Conservation (phyloP, 2,329 filamentous ascomycete genomes). For the Trichophyton equinum region DNA sequence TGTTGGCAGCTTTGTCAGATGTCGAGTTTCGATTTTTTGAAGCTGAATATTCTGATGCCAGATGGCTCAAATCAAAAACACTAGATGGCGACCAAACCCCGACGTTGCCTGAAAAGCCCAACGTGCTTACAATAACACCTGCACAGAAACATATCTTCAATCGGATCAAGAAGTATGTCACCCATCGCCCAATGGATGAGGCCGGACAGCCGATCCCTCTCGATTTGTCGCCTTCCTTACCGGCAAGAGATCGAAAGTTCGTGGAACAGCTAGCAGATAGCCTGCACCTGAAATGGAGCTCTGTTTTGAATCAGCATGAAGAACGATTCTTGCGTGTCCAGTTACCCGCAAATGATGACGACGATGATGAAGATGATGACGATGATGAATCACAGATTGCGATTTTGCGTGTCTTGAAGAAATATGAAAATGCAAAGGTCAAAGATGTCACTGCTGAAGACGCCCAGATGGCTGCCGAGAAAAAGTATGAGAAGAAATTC, state of each 20-base stretch:
- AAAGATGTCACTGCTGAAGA: constrained; percentile 69
- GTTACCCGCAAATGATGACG: constrained; percentile 40
- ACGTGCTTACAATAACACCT: constrained; percentile 61
- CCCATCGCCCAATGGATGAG: constrained; percentile 48
- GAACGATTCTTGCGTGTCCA: constrained; percentile 54
- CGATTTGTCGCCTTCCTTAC: constrained; percentile 59
- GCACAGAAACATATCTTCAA: constrained; percentile 72
- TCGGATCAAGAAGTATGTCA: constrained; percentile 69
- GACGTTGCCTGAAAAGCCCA: constrained; percentile 43
- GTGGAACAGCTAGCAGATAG: constrained; percentile 71
- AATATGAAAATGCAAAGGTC: constrained; percentile 81
- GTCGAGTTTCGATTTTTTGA: constrained; percentile 92
- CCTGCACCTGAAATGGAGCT: constrained; percentile 54
- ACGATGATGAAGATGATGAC: constrained; percentile 56
- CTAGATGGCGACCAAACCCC: constrained; percentile 55
- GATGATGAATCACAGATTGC: constrained; percentile 76
- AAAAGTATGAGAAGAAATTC: constrained; percentile 84
- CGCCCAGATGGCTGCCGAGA: constrained; percentile 63
- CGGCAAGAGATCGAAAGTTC: constrained; percentile 82
- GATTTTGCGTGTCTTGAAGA: constrained; percentile 70
- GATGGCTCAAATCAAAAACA: constrained; percentile 84
- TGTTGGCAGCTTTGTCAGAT: constrained; percentile 73
- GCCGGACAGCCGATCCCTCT: constrained; percentile 41
- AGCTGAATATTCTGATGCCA: constrained; percentile 71
- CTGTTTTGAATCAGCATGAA: constrained; percentile 50